phyloP scores from a whole-genome alignment of 1,139 yeast genomes.

The Casaregolazyma lundiana region DNA sequence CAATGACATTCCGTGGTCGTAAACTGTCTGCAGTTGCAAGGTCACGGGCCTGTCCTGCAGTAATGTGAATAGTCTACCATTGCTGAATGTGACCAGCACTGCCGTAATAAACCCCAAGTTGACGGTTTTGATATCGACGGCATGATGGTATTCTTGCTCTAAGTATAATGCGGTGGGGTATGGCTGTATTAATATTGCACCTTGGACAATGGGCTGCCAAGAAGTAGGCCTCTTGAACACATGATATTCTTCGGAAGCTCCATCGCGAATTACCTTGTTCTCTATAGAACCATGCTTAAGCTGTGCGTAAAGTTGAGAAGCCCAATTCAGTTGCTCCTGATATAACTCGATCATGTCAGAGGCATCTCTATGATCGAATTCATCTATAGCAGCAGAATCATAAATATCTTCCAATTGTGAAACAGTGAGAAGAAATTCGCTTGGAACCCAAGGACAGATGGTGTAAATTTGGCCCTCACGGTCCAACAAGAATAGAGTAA shows the following conservation, averaged over 20 bases:
- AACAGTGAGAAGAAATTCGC: conserved; percentile 34
- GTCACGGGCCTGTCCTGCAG: conserved; percentile 26
- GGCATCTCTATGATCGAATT: conserved; percentile 19
- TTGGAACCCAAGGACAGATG: conserved; percentile 54
- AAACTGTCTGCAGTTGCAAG: conserved; percentile 22
- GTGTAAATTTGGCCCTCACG: conserved; percentile 53
- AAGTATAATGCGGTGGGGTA: conserved; percentile 46
- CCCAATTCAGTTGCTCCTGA: conserved; percentile 27
- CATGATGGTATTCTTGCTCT: conserved; percentile 31
- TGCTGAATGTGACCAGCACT: conserved; percentile 22
- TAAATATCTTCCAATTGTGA: conserved; percentile 37
- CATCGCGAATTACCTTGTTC: conserved; percentile 18
- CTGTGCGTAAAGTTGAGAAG: conserved; percentile 27
- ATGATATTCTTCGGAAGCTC: conserved; percentile 19
- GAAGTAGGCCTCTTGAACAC: conserved; percentile 18
- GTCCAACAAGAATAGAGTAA: conserved; percentile 47
- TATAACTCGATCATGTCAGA: conserved; percentile 15
- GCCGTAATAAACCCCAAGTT: conserved; percentile 30
- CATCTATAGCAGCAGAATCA: conserved; percentile 39
- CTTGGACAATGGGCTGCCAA: conserved; percentile 36
- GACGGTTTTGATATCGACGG: conserved; percentile 33
- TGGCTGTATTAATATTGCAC: conserved; percentile 50
- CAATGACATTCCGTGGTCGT: conserved; percentile 9
- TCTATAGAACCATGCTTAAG: conserved; percentile 20
- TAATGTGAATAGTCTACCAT: conserved; percentile 25